Conservation (phyloP, 1,139 yeast species). For the Petasospora rhodanensis region DNA sequence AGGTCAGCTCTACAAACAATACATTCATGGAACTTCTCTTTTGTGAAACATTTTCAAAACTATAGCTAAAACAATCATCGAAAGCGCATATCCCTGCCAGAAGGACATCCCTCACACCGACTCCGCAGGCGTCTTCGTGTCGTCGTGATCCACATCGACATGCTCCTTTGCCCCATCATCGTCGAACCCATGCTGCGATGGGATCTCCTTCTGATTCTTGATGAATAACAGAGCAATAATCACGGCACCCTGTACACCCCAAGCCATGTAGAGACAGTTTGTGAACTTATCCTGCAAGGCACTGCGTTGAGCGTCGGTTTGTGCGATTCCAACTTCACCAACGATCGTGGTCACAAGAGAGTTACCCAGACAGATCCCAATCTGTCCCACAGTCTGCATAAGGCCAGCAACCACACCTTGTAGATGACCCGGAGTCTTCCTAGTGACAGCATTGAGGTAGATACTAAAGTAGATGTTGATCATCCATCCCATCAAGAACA, state of each 20-base stretch:
- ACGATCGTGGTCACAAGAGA: constrained; percentile 15
- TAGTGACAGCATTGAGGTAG: constrained; percentile 21
- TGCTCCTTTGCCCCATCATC: no score
- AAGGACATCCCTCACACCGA: no score
- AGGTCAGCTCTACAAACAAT: no score
- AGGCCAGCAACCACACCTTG: constrained; percentile 32
- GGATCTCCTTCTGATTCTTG: constrained; percentile 1
- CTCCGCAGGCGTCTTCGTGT: no score
- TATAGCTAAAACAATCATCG: no score
- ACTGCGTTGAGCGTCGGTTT: not conserved
- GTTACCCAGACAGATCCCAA: constrained; percentile 23
- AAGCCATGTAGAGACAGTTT: not conserved
- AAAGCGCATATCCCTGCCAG: no score
- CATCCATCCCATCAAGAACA: constrained; percentile 19
- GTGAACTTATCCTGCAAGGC: not conserved
- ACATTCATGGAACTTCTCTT: no score
- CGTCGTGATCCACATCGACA: no score
- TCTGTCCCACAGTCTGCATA: constrained; percentile 27
- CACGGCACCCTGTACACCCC: not conserved
- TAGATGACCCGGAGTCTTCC: constrained; percentile 28
- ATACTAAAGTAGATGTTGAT: constrained; percentile 11
- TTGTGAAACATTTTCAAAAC: no score
- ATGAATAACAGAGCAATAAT: constrained; percentile 1
- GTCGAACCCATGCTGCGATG: no score
- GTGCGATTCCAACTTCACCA: constrained; percentile 8